phyloP scores from a whole-genome alignment of 805 yeast genomes.

The Kazachstania viticola region DNA sequence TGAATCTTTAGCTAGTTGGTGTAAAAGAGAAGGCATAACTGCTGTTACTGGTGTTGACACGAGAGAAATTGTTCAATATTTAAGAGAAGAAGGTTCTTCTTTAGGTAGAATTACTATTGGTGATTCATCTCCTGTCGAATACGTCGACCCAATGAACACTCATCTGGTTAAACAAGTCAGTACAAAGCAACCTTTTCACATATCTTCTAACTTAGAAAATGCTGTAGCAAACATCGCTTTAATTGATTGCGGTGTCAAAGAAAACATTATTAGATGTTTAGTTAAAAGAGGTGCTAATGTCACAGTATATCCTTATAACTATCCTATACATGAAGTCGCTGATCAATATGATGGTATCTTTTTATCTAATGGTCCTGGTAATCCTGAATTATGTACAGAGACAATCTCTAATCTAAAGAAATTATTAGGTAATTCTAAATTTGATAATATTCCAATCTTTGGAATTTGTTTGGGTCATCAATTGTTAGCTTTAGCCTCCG shows the following conservation, averaged over 20 bases:
- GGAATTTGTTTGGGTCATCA: constrained; percentile 99
- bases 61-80: constrained; percentile 80
- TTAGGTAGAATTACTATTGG: constrained; percentile 84
- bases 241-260: constrained; percentile 97
- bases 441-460: constrained; percentile 72
- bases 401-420: constrained; percentile 66
- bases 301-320: constrained; percentile 93
- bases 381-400: constrained; percentile 79
- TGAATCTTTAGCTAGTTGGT: constrained; percentile 90
- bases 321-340: constrained; percentile 84
- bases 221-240: constrained; percentile 63
- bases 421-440: constrained; percentile 45
- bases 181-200: constrained; percentile 89
- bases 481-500: constrained; percentile 86
- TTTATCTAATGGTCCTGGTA: constrained; percentile 95
- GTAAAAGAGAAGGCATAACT: constrained; percentile 91
- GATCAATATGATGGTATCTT: constrained; percentile 89
- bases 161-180: constrained; percentile 89
- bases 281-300: constrained; percentile 92
- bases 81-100: constrained; percentile 94
- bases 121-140: constrained; percentile 32
- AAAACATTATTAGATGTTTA: constrained; percentile 86
- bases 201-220: constrained; percentile 49
- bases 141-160: constrained; percentile 79
- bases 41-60: constrained; percentile 97